These are phyloP conservation scores for Globisporangium echinulatum DNA, from an alignment of 352 stramenopile species.

Conservation along the genomic window DNA sequence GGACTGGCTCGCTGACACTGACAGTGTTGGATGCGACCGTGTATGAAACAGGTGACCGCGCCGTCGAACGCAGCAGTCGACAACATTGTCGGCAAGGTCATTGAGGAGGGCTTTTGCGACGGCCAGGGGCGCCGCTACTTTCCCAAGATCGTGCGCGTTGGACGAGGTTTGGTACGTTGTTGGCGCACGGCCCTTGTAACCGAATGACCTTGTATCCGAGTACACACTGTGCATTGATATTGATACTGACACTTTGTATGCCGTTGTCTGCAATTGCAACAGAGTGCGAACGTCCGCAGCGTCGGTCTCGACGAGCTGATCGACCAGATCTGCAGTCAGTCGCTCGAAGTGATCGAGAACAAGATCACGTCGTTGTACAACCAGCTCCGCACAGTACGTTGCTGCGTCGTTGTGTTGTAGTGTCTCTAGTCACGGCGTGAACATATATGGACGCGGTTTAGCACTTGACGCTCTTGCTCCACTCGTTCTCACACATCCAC, in stretches of 20 bases:
- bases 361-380: constrained; percentile 44
- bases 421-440: too few relatives aligned
- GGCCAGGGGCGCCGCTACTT: constrained; percentile 92
- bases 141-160: constrained; percentile 92
- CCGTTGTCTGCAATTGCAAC: background rate
- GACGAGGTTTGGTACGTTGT: constrained; percentile 63
- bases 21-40: background rate
- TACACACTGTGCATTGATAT: too few relatives aligned
- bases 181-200: too few relatives aligned
- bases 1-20: background rate
- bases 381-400: constrained; percentile 46
- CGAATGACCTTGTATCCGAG: too few relatives aligned
- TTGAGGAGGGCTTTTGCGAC: constrained; percentile 93
- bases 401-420: too few relatives aligned
- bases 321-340: constrained; percentile 72
- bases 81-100: constrained; percentile 96
- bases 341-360: constrained; percentile 62
- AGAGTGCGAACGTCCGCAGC: constrained; percentile 74
- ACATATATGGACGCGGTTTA: background rate
- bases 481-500: background rate
- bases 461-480: too few relatives aligned
- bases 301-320: constrained; percentile 83
- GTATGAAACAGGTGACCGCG: constrained; percentile 57
- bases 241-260: background rate
- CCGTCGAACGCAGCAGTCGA: constrained; percentile 95